phyloP scores from a whole-genome alignment of 768 basidiomycete species.

The Tulasnella sp. region DNA sequence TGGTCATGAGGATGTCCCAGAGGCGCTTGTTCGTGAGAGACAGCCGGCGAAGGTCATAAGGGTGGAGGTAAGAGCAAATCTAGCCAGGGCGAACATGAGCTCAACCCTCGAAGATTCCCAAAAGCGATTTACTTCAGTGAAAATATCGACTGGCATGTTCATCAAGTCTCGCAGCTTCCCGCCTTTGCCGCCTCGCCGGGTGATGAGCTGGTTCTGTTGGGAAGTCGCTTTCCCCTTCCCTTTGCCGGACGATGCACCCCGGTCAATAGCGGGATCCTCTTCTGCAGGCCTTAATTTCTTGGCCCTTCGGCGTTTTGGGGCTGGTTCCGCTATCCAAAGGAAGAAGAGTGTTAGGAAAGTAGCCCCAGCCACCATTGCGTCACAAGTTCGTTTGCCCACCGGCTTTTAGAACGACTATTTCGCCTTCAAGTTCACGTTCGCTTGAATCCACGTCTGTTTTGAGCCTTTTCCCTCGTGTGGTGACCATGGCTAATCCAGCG shows the following conservation, averaged over 20 bases:
- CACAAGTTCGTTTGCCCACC: not conserved
- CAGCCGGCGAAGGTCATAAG: conserved; percentile 31
- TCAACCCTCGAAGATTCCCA: not conserved
- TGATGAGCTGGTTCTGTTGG: not conserved
- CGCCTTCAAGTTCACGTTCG: not conserved
- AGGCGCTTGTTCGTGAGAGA: conserved; percentile 25
- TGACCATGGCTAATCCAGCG: not conserved
- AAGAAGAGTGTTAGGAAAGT: not conserved
- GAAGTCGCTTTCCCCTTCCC: not conserved
- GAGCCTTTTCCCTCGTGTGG: not conserved
- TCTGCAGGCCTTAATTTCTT: not conserved
- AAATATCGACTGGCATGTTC: conserved; percentile 37
- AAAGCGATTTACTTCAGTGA: conserved; percentile 30
- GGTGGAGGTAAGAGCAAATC: conserved; percentile 26
- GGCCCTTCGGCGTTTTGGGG: not conserved
- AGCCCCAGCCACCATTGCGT: not conserved
- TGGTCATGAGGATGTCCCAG: conserved; percentile 20
- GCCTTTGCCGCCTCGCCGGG: not conserved
- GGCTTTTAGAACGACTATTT: not conserved
- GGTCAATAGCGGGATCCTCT: not conserved
- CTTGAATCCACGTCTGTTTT: not conserved
- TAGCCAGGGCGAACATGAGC: not conserved
- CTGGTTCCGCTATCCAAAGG: not conserved
- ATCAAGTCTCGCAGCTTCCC: conserved; percentile 34
- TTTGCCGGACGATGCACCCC: not conserved